Base-by-base conservation (phyloP, 208 protist genomes). In the Zelonia costaricensis region DNA sequence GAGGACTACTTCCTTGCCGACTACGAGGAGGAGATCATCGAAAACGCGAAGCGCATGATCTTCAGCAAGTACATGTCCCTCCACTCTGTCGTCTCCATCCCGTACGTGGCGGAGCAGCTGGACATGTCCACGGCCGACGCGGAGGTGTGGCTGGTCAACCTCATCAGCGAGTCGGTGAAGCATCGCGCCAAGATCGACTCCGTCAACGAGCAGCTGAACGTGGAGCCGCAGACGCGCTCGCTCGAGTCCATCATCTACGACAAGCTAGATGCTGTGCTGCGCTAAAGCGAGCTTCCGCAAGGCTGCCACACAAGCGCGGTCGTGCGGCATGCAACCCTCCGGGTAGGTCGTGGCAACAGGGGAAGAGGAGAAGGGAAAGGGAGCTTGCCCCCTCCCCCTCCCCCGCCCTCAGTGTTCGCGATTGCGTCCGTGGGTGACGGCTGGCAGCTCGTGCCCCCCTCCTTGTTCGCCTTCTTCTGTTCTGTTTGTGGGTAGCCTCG, bases 161-260 rank as follows among this genome's bases (percentile, higher is more conserved):
- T 97, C 9, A 89, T 97, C 76, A 89, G 92, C 64, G 84, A 93
- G 51, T 91, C 88, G 28, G 60, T 62, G 49, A 89, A 93, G 74
- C 88, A 95, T 62, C 85, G 91, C 33, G 93, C 91, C 22, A 95
- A 94, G 80, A 87, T 97, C 58, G 91, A 97, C 66, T 92, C 89
- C 7, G 89, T 93, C 5, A 82, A 90, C 59, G 80, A 88, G 67
- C 83, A 93, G 72, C 84, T 95, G 56, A 78, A 86, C 35, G 84
- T 95, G 44, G 77, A 88, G 55, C 82, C 83, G 51, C 82, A 87
- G 72, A 79, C 79, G 23, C 83, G 81, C 45, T 80, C 89, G 10
- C 79, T 92, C 28, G 83, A 92, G 62, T 58, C 78, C 18, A 62
- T 78, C 62, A 78, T 95, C 39, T 80, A 82, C 43, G 89, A 95